phyloP scores from a whole-genome alignment of 768 basidiomycete species.

The Suillus brevipes region DNA sequence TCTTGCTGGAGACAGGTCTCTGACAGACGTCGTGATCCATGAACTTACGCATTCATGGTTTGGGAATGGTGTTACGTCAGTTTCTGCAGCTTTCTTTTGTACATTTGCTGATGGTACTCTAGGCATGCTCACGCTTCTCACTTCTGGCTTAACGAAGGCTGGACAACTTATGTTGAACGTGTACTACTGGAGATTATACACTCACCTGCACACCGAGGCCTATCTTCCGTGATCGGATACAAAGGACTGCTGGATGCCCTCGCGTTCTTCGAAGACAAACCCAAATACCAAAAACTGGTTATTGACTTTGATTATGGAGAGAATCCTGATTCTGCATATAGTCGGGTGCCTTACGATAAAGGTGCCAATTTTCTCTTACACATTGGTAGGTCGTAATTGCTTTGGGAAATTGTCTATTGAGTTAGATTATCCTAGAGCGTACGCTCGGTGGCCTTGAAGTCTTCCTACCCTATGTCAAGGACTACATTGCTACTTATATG shows the following conservation, averaged over 20 bases:
- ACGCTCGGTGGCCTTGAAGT: slow-evolving; percentile 56
- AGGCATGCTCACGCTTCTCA: slow-evolving; percentile 43
- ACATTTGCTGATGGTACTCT: slow-evolving; percentile 1
- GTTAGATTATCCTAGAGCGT: slow-evolving; percentile 36
- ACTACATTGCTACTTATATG: slow-evolving; percentile 56
- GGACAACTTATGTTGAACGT: slow-evolving; percentile 64
- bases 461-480: slow-evolving; percentile 56
- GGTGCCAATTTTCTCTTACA: slow-evolving; percentile 59
- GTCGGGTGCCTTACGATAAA: slow-evolving; percentile 52
- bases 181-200: slow-evolving; percentile 46
- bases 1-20: slow-evolving; percentile 55
- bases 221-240: slow-evolving; percentile 50
- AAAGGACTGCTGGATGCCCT: slow-evolving; percentile 50
- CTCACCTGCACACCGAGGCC: slow-evolving; percentile 48
- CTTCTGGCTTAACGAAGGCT: slow-evolving; percentile 57
- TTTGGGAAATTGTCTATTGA: neutral
- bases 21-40: slow-evolving; percentile 57
- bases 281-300: slow-evolving; percentile 53
- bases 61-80: slow-evolving; percentile 52
- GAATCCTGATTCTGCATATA: slow-evolving; percentile 51
- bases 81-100: slow-evolving; percentile 2
- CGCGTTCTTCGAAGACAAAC: slow-evolving; percentile 38
- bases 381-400: slow-evolving; percentile 36
- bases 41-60: slow-evolving; percentile 57
- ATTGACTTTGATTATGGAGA: slow-evolving; percentile 48